These are phyloP conservation scores for Sporisorium graminicola DNA, from an alignment of 1,284 basidiomycete genomes.

Conservation along the genomic window DNA sequence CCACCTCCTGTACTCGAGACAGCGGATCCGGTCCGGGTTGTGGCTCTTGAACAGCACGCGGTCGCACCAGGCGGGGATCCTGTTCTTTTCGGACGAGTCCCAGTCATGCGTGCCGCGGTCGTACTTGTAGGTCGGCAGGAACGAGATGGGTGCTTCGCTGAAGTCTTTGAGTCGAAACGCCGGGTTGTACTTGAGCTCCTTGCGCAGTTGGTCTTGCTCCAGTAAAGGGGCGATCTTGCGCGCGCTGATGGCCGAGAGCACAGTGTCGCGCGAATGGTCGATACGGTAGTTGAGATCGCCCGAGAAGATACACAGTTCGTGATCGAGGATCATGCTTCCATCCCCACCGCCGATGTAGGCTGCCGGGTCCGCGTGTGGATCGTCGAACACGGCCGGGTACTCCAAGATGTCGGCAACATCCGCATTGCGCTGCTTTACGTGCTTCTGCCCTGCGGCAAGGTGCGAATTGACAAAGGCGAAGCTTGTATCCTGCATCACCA, in stretches of 20 bases:
- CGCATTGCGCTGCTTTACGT: conserved; percentile 83
- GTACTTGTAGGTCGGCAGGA: conserved; percentile 91
- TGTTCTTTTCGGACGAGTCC: conserved; percentile 87
- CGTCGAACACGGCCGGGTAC: conserved; percentile 43
- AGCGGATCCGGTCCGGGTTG: conserved; percentile 74
- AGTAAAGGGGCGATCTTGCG: conserved; percentile 78
- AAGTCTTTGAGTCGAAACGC: conserved; percentile 87
- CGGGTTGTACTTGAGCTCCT: conserved; percentile 87
- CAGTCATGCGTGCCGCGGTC: conserved; percentile 80
- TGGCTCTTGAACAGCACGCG: conserved; percentile 83
- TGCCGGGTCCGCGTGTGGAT: conserved; percentile 60
- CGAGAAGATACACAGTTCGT: conserved; percentile 90
- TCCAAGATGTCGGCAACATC: conserved; percentile 78
- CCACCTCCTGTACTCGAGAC: conserved; percentile 64
- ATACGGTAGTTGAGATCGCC: conserved; percentile 80
- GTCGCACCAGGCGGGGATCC: conserved; percentile 96
- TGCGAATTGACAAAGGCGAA: conserved; percentile 96
- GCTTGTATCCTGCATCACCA: conserved; percentile 82
- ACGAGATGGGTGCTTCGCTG: conserved; percentile 76
- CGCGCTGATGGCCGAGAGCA: conserved; percentile 78
- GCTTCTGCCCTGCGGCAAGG: conserved; percentile 90
- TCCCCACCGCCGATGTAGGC: conserved; percentile 90
- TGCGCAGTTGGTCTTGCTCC: conserved; percentile 86
- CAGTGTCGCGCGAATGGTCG: conserved; percentile 85
- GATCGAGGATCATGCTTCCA: conserved; percentile 92